phyloP scores from a whole-genome alignment of 177 flowering plant genomes.

The Vitis hybrid region DNA sequence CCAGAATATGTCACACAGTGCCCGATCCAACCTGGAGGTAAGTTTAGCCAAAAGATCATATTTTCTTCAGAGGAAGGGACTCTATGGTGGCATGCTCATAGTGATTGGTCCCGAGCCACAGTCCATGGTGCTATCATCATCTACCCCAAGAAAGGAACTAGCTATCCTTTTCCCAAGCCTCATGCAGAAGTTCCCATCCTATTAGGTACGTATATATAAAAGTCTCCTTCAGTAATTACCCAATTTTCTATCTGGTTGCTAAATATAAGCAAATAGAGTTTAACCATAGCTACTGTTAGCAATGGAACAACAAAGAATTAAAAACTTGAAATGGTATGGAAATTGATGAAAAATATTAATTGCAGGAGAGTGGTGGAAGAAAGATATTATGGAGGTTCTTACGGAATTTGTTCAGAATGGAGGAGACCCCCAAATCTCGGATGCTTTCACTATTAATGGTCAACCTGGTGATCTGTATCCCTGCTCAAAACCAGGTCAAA shows the following conservation, averaged over 20 bases:
- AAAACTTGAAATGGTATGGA: too few relatives aligned
- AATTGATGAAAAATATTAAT: too few relatives aligned
- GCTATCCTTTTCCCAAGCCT: constrained; percentile 24
- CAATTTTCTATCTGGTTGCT: too few relatives aligned
- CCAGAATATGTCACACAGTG: constrained; percentile 25
- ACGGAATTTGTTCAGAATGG: constrained; percentile 3
- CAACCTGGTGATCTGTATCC: constrained; percentile 35
- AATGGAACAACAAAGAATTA: too few relatives aligned
- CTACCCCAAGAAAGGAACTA: constrained; percentile 10
- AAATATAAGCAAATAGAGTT: too few relatives aligned
- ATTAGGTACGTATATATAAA: constrained; percentile 12
- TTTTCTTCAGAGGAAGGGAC: constrained; percentile 27
- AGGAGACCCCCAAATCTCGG: constrained; percentile 28
- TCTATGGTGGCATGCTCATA: constrained; percentile 38
- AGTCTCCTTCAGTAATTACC: too few relatives aligned
- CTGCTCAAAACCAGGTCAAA: constrained; percentile 22
- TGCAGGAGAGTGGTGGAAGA: constrained; percentile 34
- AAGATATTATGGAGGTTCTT: constrained; percentile 14
- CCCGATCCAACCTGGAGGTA: constrained; percentile 15
- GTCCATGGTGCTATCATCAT: constrained; percentile 25
- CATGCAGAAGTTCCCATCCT: constrained; percentile 19
- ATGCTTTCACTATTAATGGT: constrained; percentile 37
- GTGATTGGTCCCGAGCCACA: constrained; percentile 20
- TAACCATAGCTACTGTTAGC: too few relatives aligned
- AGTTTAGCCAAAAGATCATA: constrained; percentile 14